Conservation (phyloP, 331 rosid genomes). For the Spiraea crenata region DNA sequence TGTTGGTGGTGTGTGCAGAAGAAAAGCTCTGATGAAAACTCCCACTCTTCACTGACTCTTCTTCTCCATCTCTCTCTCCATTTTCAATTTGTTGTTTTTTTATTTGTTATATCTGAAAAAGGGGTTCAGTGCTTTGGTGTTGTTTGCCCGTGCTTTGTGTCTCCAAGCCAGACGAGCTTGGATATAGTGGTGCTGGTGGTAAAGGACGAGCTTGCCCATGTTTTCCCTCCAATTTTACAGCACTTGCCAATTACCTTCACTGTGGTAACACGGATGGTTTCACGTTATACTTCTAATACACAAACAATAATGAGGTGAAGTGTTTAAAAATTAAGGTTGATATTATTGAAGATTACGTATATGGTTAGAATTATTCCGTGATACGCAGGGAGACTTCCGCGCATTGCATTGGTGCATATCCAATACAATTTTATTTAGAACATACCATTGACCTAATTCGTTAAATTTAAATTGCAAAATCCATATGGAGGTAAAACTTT, state of each 20-base stretch:
- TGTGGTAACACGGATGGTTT: not conserved
- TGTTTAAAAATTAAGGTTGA: no score
- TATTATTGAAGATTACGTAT: no score
- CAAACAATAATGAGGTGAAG: no score
- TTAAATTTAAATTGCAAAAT: no score
- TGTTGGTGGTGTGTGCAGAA: constrained; percentile 8
- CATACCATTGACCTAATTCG: no score
- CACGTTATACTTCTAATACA: no score
- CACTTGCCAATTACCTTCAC: not conserved
- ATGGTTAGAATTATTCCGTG: no score
- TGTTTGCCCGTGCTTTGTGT: constrained; percentile 24
- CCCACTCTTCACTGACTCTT: not conserved
- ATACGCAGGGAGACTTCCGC: no score
- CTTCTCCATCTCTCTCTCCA: not conserved
- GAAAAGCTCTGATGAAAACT: constrained; percentile 7
- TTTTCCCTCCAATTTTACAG: not conserved
- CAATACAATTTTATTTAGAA: no score
- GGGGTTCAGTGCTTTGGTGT: constrained; percentile 43
- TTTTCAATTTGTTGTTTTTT: constrained; percentile 8
- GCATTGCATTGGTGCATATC: no score
- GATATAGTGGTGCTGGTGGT: not conserved
- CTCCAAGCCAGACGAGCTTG: constrained; percentile 3
- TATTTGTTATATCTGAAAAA: not conserved
- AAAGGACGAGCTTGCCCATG: not conserved
- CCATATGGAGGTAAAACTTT: no score